These are phyloP conservation scores for Pleurotus eryngii DNA, from an alignment of 768 basidiomycete species.

Conservation along the genomic window DNA sequence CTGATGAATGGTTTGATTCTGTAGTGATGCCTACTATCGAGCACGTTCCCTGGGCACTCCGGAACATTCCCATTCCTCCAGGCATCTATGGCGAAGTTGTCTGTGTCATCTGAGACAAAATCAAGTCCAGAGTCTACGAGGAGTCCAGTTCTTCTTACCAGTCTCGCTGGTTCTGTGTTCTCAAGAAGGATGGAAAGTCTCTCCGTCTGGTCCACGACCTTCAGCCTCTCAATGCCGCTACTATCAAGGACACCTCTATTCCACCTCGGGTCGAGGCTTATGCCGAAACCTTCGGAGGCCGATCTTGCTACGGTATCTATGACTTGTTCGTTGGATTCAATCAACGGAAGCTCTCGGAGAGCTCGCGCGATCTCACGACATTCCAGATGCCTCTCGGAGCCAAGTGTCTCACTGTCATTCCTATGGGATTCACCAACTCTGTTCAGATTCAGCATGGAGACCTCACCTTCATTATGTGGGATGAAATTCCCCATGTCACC, in stretches of 20 bases:
- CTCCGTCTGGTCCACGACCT: too few relatives aligned
- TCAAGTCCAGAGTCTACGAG: constrained; percentile 37
- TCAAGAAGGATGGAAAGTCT: too few relatives aligned
- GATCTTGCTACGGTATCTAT: constrained; percentile 25
- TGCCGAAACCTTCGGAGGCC: constrained; percentile 30
- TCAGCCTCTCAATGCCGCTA: constrained; percentile 12
- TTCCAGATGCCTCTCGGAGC: constrained; percentile 34
- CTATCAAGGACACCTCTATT: constrained; percentile 11
- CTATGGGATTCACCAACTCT: constrained; percentile 38
- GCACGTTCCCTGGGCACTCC: neutral
- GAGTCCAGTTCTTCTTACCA: constrained; percentile 34
- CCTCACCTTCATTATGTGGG: constrained; percentile 30
- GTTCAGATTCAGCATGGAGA: constrained; percentile 38
- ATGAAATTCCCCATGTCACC: constrained; percentile 25
- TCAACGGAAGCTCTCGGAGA: constrained; percentile 16
- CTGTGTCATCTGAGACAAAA: constrained; percentile 28
- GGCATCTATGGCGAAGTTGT: constrained; percentile 27
- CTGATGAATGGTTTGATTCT: neutral
- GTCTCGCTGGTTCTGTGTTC: constrained; percentile 18
- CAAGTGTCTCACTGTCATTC: constrained; percentile 24
- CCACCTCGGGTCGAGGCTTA: constrained; percentile 25
- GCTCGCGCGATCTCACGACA: constrained; percentile 37
- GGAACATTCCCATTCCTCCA: constrained; percentile 9
- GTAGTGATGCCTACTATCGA: neutral
- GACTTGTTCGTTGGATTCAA: constrained; percentile 37